Base-by-base conservation (phyloP, 164 flowering plant genomes). In the Aristolochia fimbriata region DNA sequence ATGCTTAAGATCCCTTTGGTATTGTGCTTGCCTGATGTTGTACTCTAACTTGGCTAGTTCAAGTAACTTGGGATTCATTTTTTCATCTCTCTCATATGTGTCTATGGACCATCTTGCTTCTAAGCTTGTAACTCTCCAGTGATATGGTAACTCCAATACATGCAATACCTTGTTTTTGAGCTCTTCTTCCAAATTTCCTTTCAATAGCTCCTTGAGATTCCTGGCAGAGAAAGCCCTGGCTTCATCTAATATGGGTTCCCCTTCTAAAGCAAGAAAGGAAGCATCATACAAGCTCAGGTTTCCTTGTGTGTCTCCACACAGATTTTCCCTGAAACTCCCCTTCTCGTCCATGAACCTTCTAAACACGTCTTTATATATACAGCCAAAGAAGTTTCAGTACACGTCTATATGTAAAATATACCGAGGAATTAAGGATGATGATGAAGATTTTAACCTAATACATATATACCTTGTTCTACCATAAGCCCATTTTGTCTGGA, bases 211-310 rank as follows among this genome's bases (percentile, higher is more conserved):
- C 45, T 64, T 62, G 10, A 78, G 69, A 51, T 63, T 37, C 59
- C n/a, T 63, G 0, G 19, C 48, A 0, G 78, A 37, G 17, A 69
- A 74, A 9, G n/a, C 64, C 62, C 47, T 72, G 6, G 76, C 76
- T 41, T 69, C 65, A 22, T 72, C 72, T 51, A 76, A 24, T 19
- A 64, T 54, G 5, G 20, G 46, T 59, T 79, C 81, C 10, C 71
- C 80, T 64, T 68, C 66, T 1, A 57, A 48, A 30, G 60, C 63
- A 16, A 79, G 50, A 67, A 69, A 53, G 0, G 83, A 72, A 55
- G 81, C 81, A 63, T 81, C 80, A 49, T 59, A 73, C 37, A 62
- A 77, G 72, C 70, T 71, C 71, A 77, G 23, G 57, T 75, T 7
- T 33, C 71, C 80, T 45, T 69, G 59, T 0, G 68, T 19, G 19